Percentiles rank a stretch among this genome's conserved stretches.
These are phyloP conservation scores for Exophiala viscosa DNA, from an alignment of 2,329 filamentous ascomycete genomes.

Conservation along the genomic window DNA sequence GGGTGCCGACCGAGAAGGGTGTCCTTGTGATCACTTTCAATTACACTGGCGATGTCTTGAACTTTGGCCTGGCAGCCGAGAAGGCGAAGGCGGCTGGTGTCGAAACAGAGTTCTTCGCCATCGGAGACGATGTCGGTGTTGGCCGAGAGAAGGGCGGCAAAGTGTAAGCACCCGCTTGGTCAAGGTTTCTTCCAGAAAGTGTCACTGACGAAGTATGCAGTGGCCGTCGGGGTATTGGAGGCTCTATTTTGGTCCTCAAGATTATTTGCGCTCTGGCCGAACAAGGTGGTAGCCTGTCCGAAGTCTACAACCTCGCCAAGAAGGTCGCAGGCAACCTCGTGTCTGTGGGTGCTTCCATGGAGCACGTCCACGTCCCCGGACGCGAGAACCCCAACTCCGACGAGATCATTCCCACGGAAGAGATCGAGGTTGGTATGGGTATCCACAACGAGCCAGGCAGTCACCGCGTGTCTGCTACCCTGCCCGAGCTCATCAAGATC, in stretches of 20 bases:
- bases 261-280: conserved; percentile 80
- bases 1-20: conserved; percentile 68
- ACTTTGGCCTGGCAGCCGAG: conserved; percentile 91
- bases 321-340: conserved; percentile 72
- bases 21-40: conserved; percentile 81
- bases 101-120: conserved; percentile 81
- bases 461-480: conserved; percentile 47
- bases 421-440: conserved; percentile 69
- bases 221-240: conserved; percentile 82
- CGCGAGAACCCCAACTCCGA: conserved; percentile 53
- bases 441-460: conserved; percentile 52
- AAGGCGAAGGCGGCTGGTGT: conserved; percentile 79
- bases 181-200: too few species aligned
- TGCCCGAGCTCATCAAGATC: conserved; percentile 51
- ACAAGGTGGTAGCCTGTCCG: conserved; percentile 61
- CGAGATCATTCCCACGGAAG: conserved; percentile 49
- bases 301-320: conserved; percentile 70
- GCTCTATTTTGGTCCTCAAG: conserved; percentile 88
- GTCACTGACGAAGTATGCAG: too few species aligned
- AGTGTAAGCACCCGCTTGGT: conserved; percentile 53
- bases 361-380: conserved; percentile 91
- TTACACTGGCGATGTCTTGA: conserved; percentile 84
- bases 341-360: conserved; percentile 78
- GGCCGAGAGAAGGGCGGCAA: conserved; percentile 80
- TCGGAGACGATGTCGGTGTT: conserved; percentile 89